These are phyloP conservation scores for Thielaviopsis cerberus DNA, from an alignment of 2,329 filamentous ascomycete species.

Conservation along the genomic window DNA sequence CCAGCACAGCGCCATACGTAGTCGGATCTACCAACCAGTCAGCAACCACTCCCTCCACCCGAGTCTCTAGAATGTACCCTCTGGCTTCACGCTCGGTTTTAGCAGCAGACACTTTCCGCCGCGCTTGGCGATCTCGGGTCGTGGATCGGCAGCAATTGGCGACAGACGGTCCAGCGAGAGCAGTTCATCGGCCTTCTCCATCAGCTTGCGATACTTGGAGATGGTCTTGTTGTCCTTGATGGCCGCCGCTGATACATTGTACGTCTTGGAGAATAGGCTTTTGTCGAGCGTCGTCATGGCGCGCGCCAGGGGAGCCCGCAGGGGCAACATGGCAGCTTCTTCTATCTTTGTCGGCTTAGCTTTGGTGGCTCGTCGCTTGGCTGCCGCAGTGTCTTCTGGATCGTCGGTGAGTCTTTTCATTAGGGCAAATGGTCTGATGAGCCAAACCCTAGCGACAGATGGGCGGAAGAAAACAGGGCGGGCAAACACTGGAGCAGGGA, in stretches of 20 bases:
- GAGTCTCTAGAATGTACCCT: constrained; percentile 22
- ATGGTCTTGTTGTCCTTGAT: constrained; percentile 62
- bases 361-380: not conserved
- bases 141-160: constrained; percentile 44
- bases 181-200: constrained; percentile 48
- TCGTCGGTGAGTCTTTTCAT: not conserved
- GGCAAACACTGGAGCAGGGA: not conserved
- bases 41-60: not conserved
- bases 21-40: constrained; percentile 34
- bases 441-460: not conserved
- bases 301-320: constrained; percentile 65
- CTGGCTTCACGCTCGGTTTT: constrained; percentile 33
- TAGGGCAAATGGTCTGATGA: not conserved
- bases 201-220: constrained; percentile 45
- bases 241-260: constrained; percentile 61
- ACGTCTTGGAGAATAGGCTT: constrained; percentile 58
- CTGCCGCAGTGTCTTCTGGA: not conserved
- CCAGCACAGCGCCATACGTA: constrained; percentile 58
- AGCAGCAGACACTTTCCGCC: constrained; percentile 46
- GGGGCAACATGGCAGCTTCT: constrained; percentile 33
- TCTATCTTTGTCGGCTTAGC: constrained; percentile 8
- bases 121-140: constrained; percentile 28
- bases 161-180: constrained; percentile 45
- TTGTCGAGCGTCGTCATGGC: constrained; percentile 67
- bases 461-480: not conserved